These are phyloP conservation scores for Diplodia corticola DNA, from an alignment of 2,329 filamentous ascomycete genomes.

Conservation along the genomic window DNA sequence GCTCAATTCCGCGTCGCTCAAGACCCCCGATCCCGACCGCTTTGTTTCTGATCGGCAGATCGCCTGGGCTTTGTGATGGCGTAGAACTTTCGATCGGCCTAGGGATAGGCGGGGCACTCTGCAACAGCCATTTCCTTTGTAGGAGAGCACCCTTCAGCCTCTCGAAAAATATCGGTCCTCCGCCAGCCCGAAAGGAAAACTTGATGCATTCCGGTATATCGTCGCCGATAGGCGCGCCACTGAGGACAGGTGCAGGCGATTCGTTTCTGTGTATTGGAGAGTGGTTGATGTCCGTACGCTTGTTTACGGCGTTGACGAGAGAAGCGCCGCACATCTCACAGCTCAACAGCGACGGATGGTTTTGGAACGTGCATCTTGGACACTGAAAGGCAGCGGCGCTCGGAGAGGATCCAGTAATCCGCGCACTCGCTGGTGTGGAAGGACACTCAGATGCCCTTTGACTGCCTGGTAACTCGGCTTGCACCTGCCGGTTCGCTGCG, in stretches of 20 bases:
- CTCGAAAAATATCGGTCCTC: constrained; percentile 87
- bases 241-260: constrained; percentile 74
- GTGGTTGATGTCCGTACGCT: constrained; percentile 41
- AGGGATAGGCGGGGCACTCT: constrained; percentile 85
- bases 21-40: constrained; percentile 88
- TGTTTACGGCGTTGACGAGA: constrained; percentile 57
- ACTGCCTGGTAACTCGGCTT: constrained; percentile 30
- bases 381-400: constrained; percentile 50
- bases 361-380: constrained; percentile 88
- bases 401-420: neutral
- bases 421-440: neutral
- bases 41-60: constrained; percentile 47
- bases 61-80: neutral
- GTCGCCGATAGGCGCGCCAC: constrained; percentile 46
- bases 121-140: constrained; percentile 93
- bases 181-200: constrained; percentile 85
- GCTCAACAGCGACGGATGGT: constrained; percentile 79
- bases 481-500: constrained; percentile 58
- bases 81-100: constrained; percentile 48
- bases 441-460: constrained; percentile 45
- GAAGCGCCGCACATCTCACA: constrained; percentile 92
- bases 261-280: constrained; percentile 56
- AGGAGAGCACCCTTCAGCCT: constrained; percentile 83
- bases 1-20: constrained; percentile 79
- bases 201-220: constrained; percentile 78